A percentile compares a stretch with the other conserved stretches of the same genome.
Evolutionary conservation across 2,329 filamentous ascomycete species (phyloP).

Genomic region (Rhynchosporium agropyri): DNA sequence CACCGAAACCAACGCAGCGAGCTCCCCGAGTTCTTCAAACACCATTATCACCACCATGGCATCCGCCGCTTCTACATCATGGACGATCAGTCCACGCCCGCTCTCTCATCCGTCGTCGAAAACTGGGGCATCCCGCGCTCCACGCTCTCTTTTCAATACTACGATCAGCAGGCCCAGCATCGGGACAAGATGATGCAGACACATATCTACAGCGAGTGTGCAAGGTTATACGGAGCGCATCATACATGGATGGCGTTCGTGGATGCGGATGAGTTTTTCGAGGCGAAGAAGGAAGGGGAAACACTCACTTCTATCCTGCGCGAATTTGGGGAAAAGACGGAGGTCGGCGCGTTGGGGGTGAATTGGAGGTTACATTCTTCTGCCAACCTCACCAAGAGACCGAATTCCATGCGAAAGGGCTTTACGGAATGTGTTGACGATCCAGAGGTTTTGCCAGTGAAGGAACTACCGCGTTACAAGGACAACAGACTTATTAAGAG

Average conservation of each 20-base stretch:
- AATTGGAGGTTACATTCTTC: constrained; percentile 44
- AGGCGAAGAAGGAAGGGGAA: constrained; percentile 31
- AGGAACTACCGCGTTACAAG: constrained; percentile 24
- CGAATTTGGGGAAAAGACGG: constrained; percentile 31
- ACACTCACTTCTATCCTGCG: constrained; percentile 39
- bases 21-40: constrained; percentile 37
- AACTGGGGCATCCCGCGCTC: constrained; percentile 31
- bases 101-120: constrained; percentile 26
- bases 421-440: constrained; percentile 42
- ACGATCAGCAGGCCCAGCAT: constrained; percentile 17
- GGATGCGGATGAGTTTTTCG: constrained; percentile 42
- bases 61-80: constrained; percentile 40
- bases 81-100: constrained; percentile 37
- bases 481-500: constrained; percentile 42
- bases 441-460: constrained; percentile 12
- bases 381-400: constrained; percentile 36
- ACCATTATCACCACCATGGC: constrained; percentile 39
- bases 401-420: constrained; percentile 36
- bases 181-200: constrained; percentile 25
- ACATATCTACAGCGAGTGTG: constrained; percentile 32
- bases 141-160: constrained; percentile 33
- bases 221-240: constrained; percentile 31
- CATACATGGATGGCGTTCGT: constrained; percentile 44
- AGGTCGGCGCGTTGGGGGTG: constrained; percentile 40
- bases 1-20: constrained; percentile 35